Percentiles rank a stretch among this genome's conserved stretches.
phyloP scores from a whole-genome alignment of 208 protist genomes.

The Leishmania amazonensis region DNA sequence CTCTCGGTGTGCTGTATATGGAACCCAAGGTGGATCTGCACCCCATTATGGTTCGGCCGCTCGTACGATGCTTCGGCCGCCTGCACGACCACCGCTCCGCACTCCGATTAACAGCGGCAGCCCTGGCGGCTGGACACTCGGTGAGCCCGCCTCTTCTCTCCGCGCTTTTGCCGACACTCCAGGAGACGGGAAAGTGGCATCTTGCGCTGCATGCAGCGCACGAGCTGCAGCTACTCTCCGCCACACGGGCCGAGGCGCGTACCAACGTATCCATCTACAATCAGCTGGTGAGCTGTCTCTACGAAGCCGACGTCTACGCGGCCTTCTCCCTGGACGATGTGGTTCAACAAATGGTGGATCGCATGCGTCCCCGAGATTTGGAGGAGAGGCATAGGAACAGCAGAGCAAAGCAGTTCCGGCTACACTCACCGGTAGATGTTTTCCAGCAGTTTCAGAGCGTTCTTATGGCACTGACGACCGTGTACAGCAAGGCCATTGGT shows the following conservation, averaged over 20 bases:
- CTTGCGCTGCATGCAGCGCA: conserved; percentile 53
- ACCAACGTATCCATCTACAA: conserved; percentile 37
- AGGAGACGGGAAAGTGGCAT: conserved; percentile 52
- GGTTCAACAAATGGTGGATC: conserved; percentile 51
- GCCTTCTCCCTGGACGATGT: conserved; percentile 54
- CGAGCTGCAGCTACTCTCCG: conserved; percentile 55
- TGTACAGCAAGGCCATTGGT: conserved; percentile 49
- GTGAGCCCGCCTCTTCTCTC: conserved; percentile 58
- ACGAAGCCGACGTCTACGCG: conserved; percentile 63
- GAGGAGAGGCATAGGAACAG: neutral
- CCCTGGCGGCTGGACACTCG: conserved; percentile 56
- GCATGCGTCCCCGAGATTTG: conserved; percentile 47
- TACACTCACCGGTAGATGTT: conserved; percentile 53
- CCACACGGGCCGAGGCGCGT: conserved; percentile 37
- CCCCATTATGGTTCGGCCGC: conserved; percentile 53
- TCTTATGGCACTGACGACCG: conserved; percentile 45
- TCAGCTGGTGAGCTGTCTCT: conserved; percentile 65
- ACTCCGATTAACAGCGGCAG: conserved; percentile 46
- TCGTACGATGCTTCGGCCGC: conserved; percentile 61
- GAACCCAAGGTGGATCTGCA: conserved; percentile 23
- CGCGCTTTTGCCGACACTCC: conserved; percentile 50
- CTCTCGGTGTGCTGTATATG: conserved; percentile 40
- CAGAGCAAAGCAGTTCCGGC: conserved; percentile 49
- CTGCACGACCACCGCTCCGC: conserved; percentile 37
- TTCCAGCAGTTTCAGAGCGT: conserved; percentile 43